Conservation (phyloP, 2,329 filamentous ascomycete species). For the Chalaropsis ovoidea region DNA sequence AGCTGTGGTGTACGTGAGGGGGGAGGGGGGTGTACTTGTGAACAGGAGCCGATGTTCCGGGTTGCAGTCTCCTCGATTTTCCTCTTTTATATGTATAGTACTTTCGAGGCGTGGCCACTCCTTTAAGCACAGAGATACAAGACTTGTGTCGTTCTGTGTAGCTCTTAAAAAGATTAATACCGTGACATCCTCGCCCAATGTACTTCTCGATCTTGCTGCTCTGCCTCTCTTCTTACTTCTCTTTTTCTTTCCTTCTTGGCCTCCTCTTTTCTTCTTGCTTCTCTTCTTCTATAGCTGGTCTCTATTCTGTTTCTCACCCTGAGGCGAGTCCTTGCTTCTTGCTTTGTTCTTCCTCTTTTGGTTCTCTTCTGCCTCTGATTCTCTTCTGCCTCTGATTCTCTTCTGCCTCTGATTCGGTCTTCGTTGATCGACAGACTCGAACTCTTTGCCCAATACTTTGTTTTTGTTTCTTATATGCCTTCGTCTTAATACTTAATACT, state of each 20-base stretch:
- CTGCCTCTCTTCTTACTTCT: neutral
- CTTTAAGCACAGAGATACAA: too few species aligned
- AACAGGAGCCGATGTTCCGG: neutral
- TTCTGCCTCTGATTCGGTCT: neutral
- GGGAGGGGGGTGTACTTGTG: neutral
- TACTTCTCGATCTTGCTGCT: neutral
- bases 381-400: conserved; percentile 23
- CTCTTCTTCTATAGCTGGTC: conserved; percentile 31
- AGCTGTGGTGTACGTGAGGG: too few species aligned
- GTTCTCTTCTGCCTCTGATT: conserved; percentile 18
- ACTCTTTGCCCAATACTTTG: conserved; percentile 20
- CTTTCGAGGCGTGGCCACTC: neutral
- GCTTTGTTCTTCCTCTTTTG: conserved; percentile 29
- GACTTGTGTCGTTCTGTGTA: neutral
- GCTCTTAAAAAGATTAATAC: neutral
- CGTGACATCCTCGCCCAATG: neutral
- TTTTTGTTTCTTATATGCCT: conserved; percentile 27
- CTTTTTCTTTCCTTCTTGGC: conserved; percentile 28
- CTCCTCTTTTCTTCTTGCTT: conserved; percentile 31
- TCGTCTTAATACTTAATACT: conserved; percentile 9
- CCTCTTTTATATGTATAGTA: neutral
- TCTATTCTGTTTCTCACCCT: conserved; percentile 25
- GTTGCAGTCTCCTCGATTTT: neutral
- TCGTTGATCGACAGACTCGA: conserved; percentile 2
- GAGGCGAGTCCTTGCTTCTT: conserved; percentile 31